Conservation (phyloP, 108 stramenopile species). For the Phaeodactylum tricornutum region DNA sequence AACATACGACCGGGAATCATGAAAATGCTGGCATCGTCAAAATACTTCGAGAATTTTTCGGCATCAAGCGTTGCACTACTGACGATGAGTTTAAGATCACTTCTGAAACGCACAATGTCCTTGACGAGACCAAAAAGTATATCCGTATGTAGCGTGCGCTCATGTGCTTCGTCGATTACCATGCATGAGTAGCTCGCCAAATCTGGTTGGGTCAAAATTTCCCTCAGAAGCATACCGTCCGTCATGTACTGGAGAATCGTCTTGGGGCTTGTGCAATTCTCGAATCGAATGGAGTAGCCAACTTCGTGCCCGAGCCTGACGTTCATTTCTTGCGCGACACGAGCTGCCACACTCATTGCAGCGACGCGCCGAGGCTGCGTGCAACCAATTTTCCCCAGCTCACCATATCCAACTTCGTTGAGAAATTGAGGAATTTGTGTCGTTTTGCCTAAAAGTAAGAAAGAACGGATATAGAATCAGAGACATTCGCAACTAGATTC, state of each 20-base stretch:
- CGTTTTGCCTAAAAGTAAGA: too few relatives aligned
- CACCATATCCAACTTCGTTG: slow-evolving; percentile 94
- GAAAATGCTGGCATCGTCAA: slow-evolving; percentile 97
- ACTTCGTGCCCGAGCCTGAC: slow-evolving; percentile 94
- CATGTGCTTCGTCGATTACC: slow-evolving; percentile 97
- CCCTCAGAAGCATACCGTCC: slow-evolving; percentile 94
- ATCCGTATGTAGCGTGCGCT: slow-evolving; percentile 95
- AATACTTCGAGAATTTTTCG: slow-evolving; percentile 96
- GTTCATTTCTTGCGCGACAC: slow-evolving; percentile 96
- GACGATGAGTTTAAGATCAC: slow-evolving; percentile 91
- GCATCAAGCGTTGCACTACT: slow-evolving; percentile 97
- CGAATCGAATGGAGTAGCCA: slow-evolving; percentile 97
- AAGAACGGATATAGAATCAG: too few relatives aligned
- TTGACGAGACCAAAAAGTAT: slow-evolving; percentile 96
- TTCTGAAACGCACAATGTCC: slow-evolving; percentile 91
- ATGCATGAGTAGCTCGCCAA: slow-evolving; percentile 92
- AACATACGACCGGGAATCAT: slow-evolving; percentile 90
- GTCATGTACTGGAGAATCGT: slow-evolving; percentile 97
- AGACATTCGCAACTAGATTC: background rate
- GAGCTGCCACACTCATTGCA: slow-evolving; percentile 97
- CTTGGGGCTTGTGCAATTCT: slow-evolving; percentile 91
- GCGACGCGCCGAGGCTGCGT: slow-evolving; percentile 98
- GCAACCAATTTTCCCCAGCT: slow-evolving; percentile 95
- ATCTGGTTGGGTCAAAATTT: slow-evolving; percentile 95
- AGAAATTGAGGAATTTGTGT: slow-evolving; percentile 97